Evolutionary conservation across 495 filamentous ascomycete genomes (phyloP).

Genomic region (Pseudevernia furfuracea): DNA sequence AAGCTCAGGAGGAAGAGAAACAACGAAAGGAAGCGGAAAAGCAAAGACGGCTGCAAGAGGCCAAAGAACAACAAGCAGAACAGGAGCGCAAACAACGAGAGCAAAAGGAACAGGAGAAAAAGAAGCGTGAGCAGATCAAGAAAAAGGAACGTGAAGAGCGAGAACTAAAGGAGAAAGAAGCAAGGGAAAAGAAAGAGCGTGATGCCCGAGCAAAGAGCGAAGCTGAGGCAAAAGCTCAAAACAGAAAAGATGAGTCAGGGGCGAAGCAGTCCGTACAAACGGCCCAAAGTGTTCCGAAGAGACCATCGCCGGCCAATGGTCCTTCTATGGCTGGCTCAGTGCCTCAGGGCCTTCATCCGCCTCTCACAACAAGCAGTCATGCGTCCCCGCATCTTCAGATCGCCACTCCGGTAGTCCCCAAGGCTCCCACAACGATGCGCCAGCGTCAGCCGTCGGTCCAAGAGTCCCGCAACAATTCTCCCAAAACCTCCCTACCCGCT

Average conservation of each 20-base stretch:
- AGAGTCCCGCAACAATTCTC: constrained; percentile 63
- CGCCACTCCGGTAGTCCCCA: constrained; percentile 74
- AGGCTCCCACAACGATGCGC: constrained; percentile 70
- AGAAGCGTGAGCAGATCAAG: constrained; percentile 53
- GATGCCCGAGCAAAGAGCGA: constrained; percentile 48
- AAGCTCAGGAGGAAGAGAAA: constrained; percentile 81
- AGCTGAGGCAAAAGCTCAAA: constrained; percentile 44
- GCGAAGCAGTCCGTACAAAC: constrained; percentile 15
- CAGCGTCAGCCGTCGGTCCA: constrained; percentile 74
- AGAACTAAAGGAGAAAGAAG: constrained; percentile 59
- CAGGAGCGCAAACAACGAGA: constrained; percentile 64
- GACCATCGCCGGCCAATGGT: constrained; percentile 34
- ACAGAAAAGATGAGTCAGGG: constrained; percentile 32
- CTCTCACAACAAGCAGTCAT: constrained; percentile 39
- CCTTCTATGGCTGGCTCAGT: constrained; percentile 43
- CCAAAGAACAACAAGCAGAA: constrained; percentile 74
- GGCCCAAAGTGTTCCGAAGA: constrained; percentile 23
- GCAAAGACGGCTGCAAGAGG: constrained; percentile 68
- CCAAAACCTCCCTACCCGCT: constrained; percentile 49
- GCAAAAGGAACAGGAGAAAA: constrained; percentile 64
- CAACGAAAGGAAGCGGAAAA: constrained; percentile 71
- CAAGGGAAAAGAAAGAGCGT: constrained; percentile 51
- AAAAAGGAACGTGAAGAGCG: constrained; percentile 65
- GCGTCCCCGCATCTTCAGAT: constrained; percentile 72
- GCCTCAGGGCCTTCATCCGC: constrained; percentile 46